Conservation (phyloP, 352 stramenopile genomes). For the Phytophthora litchii region DNA sequence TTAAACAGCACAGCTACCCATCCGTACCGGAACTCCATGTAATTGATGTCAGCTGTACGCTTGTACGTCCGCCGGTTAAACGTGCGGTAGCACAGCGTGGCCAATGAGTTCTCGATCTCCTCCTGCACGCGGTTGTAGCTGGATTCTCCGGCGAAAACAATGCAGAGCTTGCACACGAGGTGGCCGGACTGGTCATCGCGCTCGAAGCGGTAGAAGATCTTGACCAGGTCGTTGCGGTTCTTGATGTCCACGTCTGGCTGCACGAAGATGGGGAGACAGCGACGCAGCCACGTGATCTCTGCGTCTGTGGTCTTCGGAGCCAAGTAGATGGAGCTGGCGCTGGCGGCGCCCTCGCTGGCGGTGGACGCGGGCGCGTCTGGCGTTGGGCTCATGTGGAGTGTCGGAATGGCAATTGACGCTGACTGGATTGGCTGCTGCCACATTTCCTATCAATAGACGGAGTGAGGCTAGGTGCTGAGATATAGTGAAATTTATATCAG, state of each 20-base stretch:
- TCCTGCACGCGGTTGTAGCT: slow-evolving; percentile 84
- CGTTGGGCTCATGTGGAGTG: slow-evolving; percentile 27
- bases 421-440: background rate
- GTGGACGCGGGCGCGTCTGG: slow-evolving; percentile 22
- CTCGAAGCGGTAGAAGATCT: slow-evolving; percentile 85
- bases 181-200: slow-evolving; percentile 50
- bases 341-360: slow-evolving; percentile 23
- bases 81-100: slow-evolving; percentile 81
- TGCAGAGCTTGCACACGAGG: slow-evolving; percentile 80
- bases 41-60: slow-evolving; percentile 90
- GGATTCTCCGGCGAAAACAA: slow-evolving; percentile 83
- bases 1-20: no score
- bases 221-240: slow-evolving; percentile 83
- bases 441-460: background rate
- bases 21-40: slow-evolving; percentile 80
- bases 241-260: slow-evolving; percentile 85
- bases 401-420: slow-evolving; percentile 16
- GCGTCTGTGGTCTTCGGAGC: slow-evolving; percentile 36
- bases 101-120: slow-evolving; percentile 74
- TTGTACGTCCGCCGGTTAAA: slow-evolving; percentile 89
- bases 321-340: slow-evolving; percentile 19
- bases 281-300: slow-evolving; percentile 78
- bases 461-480: background rate
- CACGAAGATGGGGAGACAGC: slow-evolving; percentile 83
- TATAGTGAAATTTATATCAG: slow-evolving; percentile 10